These are phyloP conservation scores for Juglanconis sp. DNA, from an alignment of 2,329 filamentous ascomycete species.

Conservation along the genomic window DNA sequence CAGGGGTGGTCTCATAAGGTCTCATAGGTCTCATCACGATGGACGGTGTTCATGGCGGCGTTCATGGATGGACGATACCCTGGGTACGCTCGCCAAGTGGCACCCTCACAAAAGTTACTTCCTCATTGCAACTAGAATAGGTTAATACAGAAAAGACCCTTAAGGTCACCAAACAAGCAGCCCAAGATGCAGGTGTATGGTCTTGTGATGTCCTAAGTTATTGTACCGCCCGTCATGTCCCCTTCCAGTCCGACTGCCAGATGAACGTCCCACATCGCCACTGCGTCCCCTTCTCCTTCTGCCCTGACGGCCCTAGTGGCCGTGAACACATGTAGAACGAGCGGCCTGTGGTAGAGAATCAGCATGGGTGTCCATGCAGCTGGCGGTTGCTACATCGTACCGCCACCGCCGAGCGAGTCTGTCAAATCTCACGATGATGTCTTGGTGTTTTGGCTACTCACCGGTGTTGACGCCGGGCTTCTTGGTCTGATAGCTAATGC, in stretches of 20 bases:
- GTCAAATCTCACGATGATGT: not conserved
- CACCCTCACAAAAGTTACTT: not conserved
- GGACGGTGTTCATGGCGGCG: not conserved
- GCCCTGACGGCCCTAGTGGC: conserved; percentile 79
- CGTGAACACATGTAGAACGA: conserved; percentile 64
- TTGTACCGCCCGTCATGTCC: not conserved
- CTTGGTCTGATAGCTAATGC: conserved; percentile 78
- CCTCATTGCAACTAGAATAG: not conserved
- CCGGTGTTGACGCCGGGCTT: conserved; percentile 83
- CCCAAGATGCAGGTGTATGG: not conserved
- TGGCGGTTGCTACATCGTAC: not conserved
- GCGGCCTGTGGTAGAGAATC: conserved; percentile 39
- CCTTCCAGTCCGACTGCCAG: conserved; percentile 36
- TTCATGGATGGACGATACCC: not conserved
- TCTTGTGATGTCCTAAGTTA: not conserved
- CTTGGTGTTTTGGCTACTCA: conserved; percentile 31
- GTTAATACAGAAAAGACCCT: not conserved
- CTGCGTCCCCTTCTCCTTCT: conserved; percentile 78
- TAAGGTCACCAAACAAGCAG: not conserved
- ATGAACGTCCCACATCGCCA: conserved; percentile 89
- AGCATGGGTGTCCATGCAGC: not conserved
- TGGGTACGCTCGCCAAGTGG: not conserved
- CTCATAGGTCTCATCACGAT: not conserved
- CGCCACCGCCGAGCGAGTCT: not conserved
- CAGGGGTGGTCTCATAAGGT: not conserved